These are phyloP conservation scores for Bipolaris sorokiniana DNA, from an alignment of 2,329 filamentous ascomycete genomes.

Conservation along the genomic window DNA sequence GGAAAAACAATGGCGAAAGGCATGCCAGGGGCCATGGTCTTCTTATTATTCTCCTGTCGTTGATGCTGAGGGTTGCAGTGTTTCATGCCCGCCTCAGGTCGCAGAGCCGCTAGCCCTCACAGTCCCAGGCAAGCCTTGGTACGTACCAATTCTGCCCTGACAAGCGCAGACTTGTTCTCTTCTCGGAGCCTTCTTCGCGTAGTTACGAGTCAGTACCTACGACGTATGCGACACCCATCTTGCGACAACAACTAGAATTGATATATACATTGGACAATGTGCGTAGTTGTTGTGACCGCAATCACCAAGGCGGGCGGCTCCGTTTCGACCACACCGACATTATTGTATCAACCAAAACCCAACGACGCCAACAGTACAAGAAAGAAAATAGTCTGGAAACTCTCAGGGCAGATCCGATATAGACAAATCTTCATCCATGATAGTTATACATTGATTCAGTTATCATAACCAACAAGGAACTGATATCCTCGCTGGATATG, in stretches of 20 bases:
- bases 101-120: conserved; percentile 14
- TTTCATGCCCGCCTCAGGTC: conserved; percentile 42
- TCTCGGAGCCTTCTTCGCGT: neutral
- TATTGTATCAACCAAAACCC: no score
- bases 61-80: conserved; percentile 38
- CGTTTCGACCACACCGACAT: no score
- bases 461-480: neutral
- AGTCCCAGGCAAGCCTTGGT: conserved; percentile 12
- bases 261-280: neutral
- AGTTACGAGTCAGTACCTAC: neutral
- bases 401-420: no score
- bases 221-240: neutral
- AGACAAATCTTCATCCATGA: no score
- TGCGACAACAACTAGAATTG: neutral
- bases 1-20: conserved; percentile 7
- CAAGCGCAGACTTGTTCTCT: neutral
- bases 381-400: no score
- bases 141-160: conserved; percentile 1
- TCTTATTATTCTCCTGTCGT: conserved; percentile 37
- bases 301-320: neutral
- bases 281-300: neutral
- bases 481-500: neutral
- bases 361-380: no score
- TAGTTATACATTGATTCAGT: no score
- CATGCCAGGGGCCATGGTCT: conserved; percentile 32